Evolutionary conservation across 2,329 filamentous ascomycete genomes (phyloP).

Genomic region (Geosmithia flava): DNA sequence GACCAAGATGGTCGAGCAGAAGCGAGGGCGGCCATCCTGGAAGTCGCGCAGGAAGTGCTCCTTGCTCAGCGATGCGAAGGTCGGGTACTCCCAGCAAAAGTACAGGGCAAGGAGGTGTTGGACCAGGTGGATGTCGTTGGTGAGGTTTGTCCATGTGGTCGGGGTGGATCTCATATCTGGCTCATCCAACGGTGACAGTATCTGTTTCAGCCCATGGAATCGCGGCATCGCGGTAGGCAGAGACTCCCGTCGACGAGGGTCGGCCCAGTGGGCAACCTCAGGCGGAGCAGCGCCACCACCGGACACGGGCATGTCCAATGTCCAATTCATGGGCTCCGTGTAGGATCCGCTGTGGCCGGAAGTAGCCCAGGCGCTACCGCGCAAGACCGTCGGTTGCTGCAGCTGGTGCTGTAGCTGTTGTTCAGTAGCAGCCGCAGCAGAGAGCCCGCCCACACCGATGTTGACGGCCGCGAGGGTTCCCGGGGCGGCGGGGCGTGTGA

Average conservation of each 20-base stretch:
- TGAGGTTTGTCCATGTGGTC: conserved; percentile 48
- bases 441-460: conserved; percentile 14
- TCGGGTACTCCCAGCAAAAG: conserved; percentile 68
- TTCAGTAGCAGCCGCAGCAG: conserved; percentile 14
- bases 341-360: conserved; percentile 34
- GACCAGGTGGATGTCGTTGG: conserved; percentile 43
- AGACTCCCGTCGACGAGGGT: conserved; percentile 23
- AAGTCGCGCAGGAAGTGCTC: conserved; percentile 60
- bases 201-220: conserved; percentile 30
- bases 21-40: conserved; percentile 43
- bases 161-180: conserved; percentile 29
- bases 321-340: conserved; percentile 33
- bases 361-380: conserved; percentile 31
- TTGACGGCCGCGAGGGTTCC: conserved; percentile 17
- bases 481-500: conserved; percentile 11
- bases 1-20: conserved; percentile 55
- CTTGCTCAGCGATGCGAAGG: conserved; percentile 60
- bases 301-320: conserved; percentile 19
- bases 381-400: not conserved
- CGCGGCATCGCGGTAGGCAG: conserved; percentile 16
- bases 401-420: conserved; percentile 4
- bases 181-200: conserved; percentile 32
- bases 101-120: conserved; percentile 54
- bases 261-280: conserved; percentile 37
- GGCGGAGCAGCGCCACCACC: conserved; percentile 24